These are phyloP conservation scores for Alternaria novae-zelandiae DNA, from an alignment of 2,329 filamentous ascomycete genomes.

Conservation along the genomic window DNA sequence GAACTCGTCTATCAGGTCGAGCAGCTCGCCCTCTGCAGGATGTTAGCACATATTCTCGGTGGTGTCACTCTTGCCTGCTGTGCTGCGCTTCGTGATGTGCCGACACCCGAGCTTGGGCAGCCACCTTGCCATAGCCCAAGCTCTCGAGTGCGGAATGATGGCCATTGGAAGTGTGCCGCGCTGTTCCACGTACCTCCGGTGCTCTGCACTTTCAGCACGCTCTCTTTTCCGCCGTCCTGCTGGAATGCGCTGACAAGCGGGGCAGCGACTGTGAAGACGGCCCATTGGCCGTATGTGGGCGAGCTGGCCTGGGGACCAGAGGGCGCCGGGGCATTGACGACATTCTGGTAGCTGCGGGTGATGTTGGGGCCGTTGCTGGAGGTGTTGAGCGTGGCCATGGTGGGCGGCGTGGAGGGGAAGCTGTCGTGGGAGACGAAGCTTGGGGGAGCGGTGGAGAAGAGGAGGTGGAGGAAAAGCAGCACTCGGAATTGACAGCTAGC, in stretches of 20 bases:
- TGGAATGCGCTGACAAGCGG: conserved; percentile 94
- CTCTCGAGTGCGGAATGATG: not conserved
- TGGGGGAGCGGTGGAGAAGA: not conserved
- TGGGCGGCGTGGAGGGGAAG: conserved; percentile 44
- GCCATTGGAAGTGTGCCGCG: conserved; percentile 7
- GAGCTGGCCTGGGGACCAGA: conserved; percentile 68
- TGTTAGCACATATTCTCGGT: conserved; percentile 30
- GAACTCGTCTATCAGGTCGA: conserved; percentile 92
- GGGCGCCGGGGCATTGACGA: conserved; percentile 67
- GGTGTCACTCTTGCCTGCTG: not conserved
- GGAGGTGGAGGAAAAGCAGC: conserved; percentile 4
- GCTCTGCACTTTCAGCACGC: conserved; percentile 90
- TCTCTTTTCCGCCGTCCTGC: conserved; percentile 84
- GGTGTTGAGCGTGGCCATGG: conserved; percentile 73
- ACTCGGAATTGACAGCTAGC: not conserved
- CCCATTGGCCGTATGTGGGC: conserved; percentile 89
- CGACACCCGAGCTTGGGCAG: conserved; percentile 22
- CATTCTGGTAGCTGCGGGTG: conserved; percentile 66
- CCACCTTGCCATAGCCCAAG: conserved; percentile 2
- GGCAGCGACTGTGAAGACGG: conserved; percentile 89
- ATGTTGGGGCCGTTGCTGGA: conserved; percentile 62
- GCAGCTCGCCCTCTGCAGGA: conserved; percentile 80
- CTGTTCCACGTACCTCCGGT: conserved; percentile 72
- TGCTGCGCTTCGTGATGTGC: conserved; percentile 1
- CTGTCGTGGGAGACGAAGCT: conserved; percentile 7